These are phyloP conservation scores for Luzula sylvatica DNA, from an alignment of 176 grass and related monocot genomes.

Conservation along the genomic window DNA sequence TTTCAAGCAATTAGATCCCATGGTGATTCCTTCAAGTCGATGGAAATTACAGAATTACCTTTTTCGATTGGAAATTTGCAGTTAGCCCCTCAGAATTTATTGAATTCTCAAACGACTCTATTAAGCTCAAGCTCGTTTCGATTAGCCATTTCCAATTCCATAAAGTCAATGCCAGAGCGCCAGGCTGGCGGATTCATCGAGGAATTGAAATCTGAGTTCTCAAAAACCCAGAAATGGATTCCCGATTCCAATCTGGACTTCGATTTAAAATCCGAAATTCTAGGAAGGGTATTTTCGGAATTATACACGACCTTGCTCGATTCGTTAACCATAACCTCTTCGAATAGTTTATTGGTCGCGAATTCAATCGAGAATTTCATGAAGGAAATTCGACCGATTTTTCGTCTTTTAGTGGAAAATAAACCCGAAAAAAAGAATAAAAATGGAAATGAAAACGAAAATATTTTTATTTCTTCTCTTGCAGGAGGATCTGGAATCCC, in stretches of 20 bases:
- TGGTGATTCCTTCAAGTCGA: constrained; percentile 25
- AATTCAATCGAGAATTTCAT: constrained; percentile 76
- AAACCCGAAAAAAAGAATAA: constrained; percentile 32
- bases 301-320: constrained; percentile 60
- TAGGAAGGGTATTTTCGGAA: constrained; percentile 70
- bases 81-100: constrained; percentile 38
- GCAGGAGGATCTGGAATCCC: constrained; percentile 20
- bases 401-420: constrained; percentile 49
- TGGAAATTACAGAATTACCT: constrained; percentile 16
- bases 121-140: constrained; percentile 41
- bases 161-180: constrained; percentile 79
- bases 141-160: constrained; percentile 44
- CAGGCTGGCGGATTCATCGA: constrained; percentile 72
- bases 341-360: constrained; percentile 61
- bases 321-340: constrained; percentile 56
- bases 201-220: constrained; percentile 55
- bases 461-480: constrained; percentile 22
- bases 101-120: constrained; percentile 49
- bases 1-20: constrained; percentile 70
- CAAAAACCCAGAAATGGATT: constrained; percentile 68
- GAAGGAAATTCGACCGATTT: constrained; percentile 40
- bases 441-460: constrained; percentile 28
- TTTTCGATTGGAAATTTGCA: constrained; percentile 46
- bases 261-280: constrained; percentile 41
- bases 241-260: constrained; percentile 21